A percentile compares a stretch with the other conserved stretches of the same genome.
Conservation (phyloP, 2,329 filamentous ascomycete species). For the Aspergillus uvarum region DNA sequence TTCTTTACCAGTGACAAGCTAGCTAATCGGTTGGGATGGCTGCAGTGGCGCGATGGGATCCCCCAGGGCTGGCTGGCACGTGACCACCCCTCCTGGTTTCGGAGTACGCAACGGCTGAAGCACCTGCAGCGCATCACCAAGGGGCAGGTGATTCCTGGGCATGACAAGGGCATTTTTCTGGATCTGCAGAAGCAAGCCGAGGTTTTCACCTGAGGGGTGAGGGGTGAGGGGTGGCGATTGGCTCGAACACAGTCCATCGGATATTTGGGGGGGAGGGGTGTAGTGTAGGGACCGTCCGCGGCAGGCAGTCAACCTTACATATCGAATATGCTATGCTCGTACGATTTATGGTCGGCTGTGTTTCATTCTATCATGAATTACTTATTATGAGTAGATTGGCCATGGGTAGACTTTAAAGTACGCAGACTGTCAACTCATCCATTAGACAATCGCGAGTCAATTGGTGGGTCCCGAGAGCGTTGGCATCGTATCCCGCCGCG, state of each 20-base stretch:
- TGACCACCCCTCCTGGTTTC: slow-evolving; percentile 16
- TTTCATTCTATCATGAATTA: too few relatives aligned
- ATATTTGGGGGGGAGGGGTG: too few relatives aligned
- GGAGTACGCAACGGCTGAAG: slow-evolving; percentile 15
- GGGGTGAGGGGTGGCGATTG: not conserved
- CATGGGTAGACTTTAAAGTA: too few relatives aligned
- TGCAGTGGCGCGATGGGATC: slow-evolving; percentile 14
- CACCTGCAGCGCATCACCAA: slow-evolving; percentile 10
- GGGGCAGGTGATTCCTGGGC: slow-evolving; percentile 13
- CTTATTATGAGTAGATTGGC: too few relatives aligned
- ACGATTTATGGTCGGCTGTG: too few relatives aligned
- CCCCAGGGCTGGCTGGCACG: slow-evolving; percentile 16
- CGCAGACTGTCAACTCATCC: too few relatives aligned
- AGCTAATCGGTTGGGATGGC: not conserved
- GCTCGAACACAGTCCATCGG: too few relatives aligned
- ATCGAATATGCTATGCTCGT: too few relatives aligned
- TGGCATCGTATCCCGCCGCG: too few relatives aligned
- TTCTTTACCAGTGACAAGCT: not conserved
- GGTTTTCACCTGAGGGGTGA: slow-evolving; percentile 4
- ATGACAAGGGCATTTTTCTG: slow-evolving; percentile 12
- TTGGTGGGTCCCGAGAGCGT: too few relatives aligned
- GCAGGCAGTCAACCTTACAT: not conserved
- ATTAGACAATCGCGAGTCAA: too few relatives aligned
- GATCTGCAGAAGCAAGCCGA: slow-evolving; percentile 6
- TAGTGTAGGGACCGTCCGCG: too few relatives aligned